Base-by-base conservation (phyloP, 306 rosid genomes). In the Lotus japonicus region DNA sequence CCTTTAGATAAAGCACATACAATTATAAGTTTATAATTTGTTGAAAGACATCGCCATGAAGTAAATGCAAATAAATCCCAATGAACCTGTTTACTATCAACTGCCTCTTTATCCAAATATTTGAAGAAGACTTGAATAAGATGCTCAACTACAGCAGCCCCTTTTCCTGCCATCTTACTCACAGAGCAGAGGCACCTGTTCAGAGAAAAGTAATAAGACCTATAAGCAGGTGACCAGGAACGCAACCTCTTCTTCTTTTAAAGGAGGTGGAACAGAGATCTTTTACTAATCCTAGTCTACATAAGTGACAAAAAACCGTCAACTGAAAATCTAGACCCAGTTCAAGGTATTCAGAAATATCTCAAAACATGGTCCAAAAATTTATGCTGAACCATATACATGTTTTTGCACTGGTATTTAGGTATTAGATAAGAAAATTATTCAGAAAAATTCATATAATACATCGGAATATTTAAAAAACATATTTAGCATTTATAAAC, bases 111-210 rank as follows among this genome's bases (percentile, higher is more conserved):
- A 70, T 90, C 95, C 88, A 94, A 85, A 76, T 84, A 83, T 76
- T 84, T 94, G 83, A 79, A 90, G 80, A 90, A 94, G 45, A 82
- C 66, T 75, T 88, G 96, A 81, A 90, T 87, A 74, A 94, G 97
- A 70, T 90, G 78, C 84, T 88, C 88, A 50, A 94, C 79, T 12
- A 88, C 89, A 70, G 74, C 56, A 45, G 87, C 92, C 38, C 96
- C 99, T 68, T 87, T 84, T 65, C 99, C 97, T 33, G 89, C 85
- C 54, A 86, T 82, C 78, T 84, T 90, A 79, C 97, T 83, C 80
- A 84, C 82, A 77, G 95, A 83, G 80, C 97, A 94, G 52, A 94
- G 89, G 73, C 99, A 94, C 83, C 99, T 94, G 85, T 79, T 67
- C 67, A 36, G 58, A 21, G 42, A 59, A 28, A 59, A 46, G 53